Evolutionary conservation across 352 stramenopile species (phyloP).

Genomic region (Phytopythium oedochilum): DNA sequence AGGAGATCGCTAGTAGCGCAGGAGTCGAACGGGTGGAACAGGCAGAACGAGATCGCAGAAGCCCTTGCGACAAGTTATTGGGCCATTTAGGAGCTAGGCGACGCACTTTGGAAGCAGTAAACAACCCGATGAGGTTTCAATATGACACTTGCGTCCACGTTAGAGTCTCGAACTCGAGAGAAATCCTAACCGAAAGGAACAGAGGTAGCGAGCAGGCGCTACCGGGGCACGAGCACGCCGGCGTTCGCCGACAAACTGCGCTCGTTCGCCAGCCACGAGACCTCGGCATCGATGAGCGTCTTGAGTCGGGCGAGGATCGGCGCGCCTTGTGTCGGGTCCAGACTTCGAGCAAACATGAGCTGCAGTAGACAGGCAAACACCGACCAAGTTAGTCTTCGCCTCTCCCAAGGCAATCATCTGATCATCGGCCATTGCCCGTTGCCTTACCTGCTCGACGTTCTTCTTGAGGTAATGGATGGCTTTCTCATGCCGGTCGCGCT

Average conservation of each 20-base stretch:
- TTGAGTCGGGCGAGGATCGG: slow-evolving; percentile 65
- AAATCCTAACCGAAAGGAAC: slow-evolving; percentile 1
- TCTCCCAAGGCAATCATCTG: too few species aligned
- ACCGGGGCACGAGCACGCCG: slow-evolving; percentile 36
- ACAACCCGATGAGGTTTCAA: too few species aligned
- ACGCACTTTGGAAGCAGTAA: background rate
- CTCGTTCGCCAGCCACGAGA: slow-evolving; percentile 60
- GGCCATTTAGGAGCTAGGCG: background rate
- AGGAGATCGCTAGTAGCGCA: too few species aligned
- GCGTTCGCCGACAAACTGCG: slow-evolving; percentile 22
- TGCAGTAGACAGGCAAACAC: slow-evolving; percentile 21
- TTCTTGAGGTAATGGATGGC: slow-evolving; percentile 75
- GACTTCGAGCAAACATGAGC: slow-evolving; percentile 68
- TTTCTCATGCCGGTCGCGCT: slow-evolving; percentile 74
- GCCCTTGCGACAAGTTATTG: background rate
- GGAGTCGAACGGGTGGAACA: too few species aligned
- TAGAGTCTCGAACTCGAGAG: background rate
- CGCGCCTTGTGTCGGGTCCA: slow-evolving; percentile 62
- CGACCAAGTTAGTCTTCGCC: background rate
- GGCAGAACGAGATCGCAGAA: too few species aligned
- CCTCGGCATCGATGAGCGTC: slow-evolving; percentile 60
- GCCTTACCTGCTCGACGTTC: slow-evolving; percentile 75
- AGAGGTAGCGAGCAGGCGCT: slow-evolving; percentile 4
- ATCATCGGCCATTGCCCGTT: background rate
- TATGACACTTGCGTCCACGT: background rate